Evolutionary conservation across 2,329 filamentous ascomycete species (phyloP).

Genomic region (Ophiobolus disseminans): DNA sequence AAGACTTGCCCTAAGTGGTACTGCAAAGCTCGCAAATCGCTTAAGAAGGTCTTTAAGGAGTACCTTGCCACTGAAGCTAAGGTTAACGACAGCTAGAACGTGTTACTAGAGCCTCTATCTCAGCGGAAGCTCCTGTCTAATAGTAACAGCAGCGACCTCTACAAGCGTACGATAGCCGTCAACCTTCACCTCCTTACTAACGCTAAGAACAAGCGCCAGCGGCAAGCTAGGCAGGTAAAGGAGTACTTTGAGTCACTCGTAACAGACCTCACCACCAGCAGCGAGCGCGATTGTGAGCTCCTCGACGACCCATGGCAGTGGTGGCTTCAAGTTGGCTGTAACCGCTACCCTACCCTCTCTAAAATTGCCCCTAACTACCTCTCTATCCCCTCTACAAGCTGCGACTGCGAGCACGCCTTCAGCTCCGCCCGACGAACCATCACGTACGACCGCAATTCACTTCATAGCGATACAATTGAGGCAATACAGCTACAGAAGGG

Average conservation of each 20-base stretch:
- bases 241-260: background rate
- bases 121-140: background rate
- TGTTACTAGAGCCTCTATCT: background rate
- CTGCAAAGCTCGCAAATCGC: background rate
- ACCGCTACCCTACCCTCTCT: slow-evolving; percentile 6
- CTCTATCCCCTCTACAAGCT: slow-evolving; percentile 6
- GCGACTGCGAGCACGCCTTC: slow-evolving; percentile 10
- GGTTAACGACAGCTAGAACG: background rate
- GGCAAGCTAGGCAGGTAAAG: background rate
- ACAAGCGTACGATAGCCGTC: background rate
- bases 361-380: slow-evolving; percentile 9
- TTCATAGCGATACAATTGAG: slow-evolving; percentile 1
- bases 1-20: background rate
- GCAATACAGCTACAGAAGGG: slow-evolving; percentile 6
- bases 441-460: slow-evolving; percentile 7
- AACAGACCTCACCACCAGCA: no score
- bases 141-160: background rate
- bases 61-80: background rate
- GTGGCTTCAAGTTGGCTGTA: slow-evolving; percentile 5
- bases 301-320: slow-evolving; percentile 2
- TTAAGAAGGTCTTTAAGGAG: background rate
- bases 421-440: slow-evolving; percentile 1
- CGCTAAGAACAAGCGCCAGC: background rate
- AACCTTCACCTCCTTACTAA: background rate
- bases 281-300: no score